phyloP scores from a whole-genome alignment of 2,329 filamentous ascomycete genomes.

The Neofusicoccum cordaticola region DNA sequence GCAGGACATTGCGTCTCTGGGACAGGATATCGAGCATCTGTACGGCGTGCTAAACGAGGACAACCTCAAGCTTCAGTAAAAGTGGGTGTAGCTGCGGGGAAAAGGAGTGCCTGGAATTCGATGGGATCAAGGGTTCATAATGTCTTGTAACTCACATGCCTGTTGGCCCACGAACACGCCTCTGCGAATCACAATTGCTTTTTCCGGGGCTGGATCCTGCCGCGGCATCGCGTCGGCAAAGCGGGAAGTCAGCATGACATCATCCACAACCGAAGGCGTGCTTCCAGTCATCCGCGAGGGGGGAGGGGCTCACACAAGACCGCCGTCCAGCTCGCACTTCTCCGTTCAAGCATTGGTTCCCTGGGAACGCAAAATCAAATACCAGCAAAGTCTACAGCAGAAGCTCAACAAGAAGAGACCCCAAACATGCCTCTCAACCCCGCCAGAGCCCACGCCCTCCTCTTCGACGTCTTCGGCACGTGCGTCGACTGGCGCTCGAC shows the following conservation, averaged over 20 bases:
- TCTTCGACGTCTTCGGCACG: slow-evolving; percentile 78
- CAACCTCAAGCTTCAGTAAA: slow-evolving; percentile 53
- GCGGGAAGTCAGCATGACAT: slow-evolving; percentile 5
- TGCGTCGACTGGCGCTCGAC: slow-evolving; percentile 74
- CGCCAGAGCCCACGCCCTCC: slow-evolving; percentile 54
- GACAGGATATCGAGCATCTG: slow-evolving; percentile 55
- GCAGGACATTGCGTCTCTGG: slow-evolving; percentile 53
- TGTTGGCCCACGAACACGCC: background rate
- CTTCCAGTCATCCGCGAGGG: background rate
- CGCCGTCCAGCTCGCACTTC: no score
- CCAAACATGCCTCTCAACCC: slow-evolving; percentile 15
- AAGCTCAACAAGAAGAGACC: background rate
- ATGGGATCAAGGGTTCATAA: background rate
- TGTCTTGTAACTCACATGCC: background rate
- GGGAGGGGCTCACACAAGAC: no score
- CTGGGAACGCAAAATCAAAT: background rate
- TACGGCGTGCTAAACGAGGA: slow-evolving; percentile 64
- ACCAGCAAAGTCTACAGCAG: background rate
- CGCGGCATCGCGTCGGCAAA: background rate
- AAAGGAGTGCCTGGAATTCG: background rate
- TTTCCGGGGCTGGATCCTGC: background rate
- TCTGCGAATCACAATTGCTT: background rate
- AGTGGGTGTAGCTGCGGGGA: background rate
- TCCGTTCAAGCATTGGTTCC: no score
- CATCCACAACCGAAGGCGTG: slow-evolving; percentile 5